A percentile compares a stretch with the other conserved stretches of the same genome.
phyloP scores from a whole-genome alignment of 2,329 filamentous ascomycete species.

The Aspergillus piperis region DNA sequence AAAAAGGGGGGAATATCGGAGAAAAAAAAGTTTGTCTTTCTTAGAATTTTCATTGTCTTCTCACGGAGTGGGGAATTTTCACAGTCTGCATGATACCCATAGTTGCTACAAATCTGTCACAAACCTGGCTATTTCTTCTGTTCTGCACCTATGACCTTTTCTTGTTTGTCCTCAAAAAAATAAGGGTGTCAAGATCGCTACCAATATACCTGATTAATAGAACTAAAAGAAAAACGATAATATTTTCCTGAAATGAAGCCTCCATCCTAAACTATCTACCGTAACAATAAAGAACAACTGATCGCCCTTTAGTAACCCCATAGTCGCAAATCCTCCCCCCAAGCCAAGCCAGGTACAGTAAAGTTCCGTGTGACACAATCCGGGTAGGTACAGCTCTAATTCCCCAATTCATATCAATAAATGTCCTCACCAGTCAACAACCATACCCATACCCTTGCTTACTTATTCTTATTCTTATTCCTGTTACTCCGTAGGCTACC shows the following conservation, averaged over 20 bases:
- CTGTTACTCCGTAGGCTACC: too few species aligned
- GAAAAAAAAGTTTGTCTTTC: conserved; percentile 9
- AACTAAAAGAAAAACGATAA: neutral
- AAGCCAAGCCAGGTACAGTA: too few species aligned
- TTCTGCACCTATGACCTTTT: neutral
- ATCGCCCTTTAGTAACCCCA: too few species aligned
- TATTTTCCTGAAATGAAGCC: too few species aligned
- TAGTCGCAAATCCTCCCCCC: too few species aligned
- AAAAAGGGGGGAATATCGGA: neutral
- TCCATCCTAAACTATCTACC: neutral
- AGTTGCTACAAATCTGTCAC: conserved; percentile 7
- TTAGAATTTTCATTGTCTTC: conserved; percentile 8
- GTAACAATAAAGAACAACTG: neutral
- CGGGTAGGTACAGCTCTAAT: too few species aligned
- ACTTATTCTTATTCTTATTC: too few species aligned
- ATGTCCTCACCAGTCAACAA: too few species aligned
- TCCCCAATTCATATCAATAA: too few species aligned
- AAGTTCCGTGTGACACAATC: neutral
- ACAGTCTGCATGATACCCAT: conserved; percentile 26
- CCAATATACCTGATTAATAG: neutral
- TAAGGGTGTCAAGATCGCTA: neutral
- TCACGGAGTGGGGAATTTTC: conserved; percentile 15
- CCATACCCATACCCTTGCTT: too few species aligned
- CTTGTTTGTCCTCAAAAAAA: neutral
- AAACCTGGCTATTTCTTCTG: conserved; percentile 6